Conservation (phyloP, 179 eudicot genomes). For the Beta macrorhiza region DNA sequence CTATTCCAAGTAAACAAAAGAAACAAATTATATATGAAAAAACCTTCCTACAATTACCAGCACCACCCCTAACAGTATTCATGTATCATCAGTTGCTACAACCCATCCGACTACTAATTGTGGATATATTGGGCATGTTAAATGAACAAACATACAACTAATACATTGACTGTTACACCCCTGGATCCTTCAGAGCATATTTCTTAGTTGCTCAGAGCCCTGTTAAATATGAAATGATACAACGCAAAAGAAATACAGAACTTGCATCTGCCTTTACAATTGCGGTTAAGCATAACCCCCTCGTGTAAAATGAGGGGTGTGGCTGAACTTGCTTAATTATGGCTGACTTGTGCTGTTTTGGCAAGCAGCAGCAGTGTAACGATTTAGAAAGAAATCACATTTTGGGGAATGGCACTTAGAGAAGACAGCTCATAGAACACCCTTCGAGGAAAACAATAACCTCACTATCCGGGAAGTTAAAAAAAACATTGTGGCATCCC, state of each 20-base stretch:
- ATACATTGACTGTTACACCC: constrained; percentile 17
- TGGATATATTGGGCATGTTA: constrained; percentile 12
- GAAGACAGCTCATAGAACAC: background rate
- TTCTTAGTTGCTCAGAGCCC: constrained; percentile 13
- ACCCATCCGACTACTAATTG: constrained; percentile 9
- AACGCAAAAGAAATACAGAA: background rate
- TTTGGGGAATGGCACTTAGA: background rate
- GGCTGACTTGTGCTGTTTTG: constrained; percentile 2
- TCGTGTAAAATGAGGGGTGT: background rate
- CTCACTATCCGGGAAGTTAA: background rate
- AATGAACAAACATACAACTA: constrained; percentile 27
- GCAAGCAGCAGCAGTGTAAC: constrained; percentile 16
- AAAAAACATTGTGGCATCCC: constrained; percentile 5
- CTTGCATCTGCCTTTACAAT: background rate
- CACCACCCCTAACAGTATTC: background rate
- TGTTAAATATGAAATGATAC: constrained; percentile 1
- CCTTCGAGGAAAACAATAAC: constrained; percentile 5
- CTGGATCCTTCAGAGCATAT: constrained; percentile 8
- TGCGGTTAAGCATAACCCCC: background rate
- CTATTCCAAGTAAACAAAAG: constrained; percentile 10
- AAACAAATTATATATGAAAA: background rate
- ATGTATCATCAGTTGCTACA: constrained; percentile 16
- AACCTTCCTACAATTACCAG: constrained; percentile 11
- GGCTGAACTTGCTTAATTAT: constrained; percentile 14
- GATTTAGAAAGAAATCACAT: background rate